Evolutionary conservation across 2,329 filamentous ascomycete species (phyloP).

Genomic region (Fusarium solani-melongenae): DNA sequence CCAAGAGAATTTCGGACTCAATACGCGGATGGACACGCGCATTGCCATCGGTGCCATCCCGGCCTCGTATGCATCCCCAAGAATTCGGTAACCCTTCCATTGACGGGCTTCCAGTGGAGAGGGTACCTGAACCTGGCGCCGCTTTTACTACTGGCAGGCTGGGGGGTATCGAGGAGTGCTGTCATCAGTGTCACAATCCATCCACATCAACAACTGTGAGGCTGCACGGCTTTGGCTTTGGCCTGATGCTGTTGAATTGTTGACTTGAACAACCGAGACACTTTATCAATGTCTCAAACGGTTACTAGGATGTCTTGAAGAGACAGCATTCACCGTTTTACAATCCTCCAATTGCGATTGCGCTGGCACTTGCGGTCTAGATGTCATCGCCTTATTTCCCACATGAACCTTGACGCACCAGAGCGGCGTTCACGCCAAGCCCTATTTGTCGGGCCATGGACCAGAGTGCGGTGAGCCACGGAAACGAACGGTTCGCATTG

Average conservation of each 20-base stretch:
- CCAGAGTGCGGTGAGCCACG: constrained; percentile 14
- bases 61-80: constrained; percentile 7
- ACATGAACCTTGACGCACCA: constrained; percentile 4
- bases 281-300: background rate
- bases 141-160: background rate
- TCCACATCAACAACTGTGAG: background rate
- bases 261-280: background rate
- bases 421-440: constrained; percentile 8
- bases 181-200: background rate
- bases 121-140: constrained; percentile 3
- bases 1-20: background rate
- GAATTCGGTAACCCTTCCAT: constrained; percentile 4
- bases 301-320: background rate
- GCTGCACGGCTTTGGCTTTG: background rate
- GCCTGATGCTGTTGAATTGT: background rate
- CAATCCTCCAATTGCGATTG: background rate
- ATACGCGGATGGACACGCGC: constrained; percentile 3
- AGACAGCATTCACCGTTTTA: background rate
- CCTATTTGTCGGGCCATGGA: background rate
- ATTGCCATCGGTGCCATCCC: background rate
- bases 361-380: constrained; percentile 11
- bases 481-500: background rate
- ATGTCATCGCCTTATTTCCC: constrained; percentile 11
- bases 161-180: background rate
- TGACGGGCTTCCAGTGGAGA: background rate